A percentile compares a stretch with the other conserved stretches of the same genome.
These are phyloP conservation scores for Wickerhamiella galacta DNA, from an alignment of 805 yeast genomes.

Conservation along the genomic window DNA sequence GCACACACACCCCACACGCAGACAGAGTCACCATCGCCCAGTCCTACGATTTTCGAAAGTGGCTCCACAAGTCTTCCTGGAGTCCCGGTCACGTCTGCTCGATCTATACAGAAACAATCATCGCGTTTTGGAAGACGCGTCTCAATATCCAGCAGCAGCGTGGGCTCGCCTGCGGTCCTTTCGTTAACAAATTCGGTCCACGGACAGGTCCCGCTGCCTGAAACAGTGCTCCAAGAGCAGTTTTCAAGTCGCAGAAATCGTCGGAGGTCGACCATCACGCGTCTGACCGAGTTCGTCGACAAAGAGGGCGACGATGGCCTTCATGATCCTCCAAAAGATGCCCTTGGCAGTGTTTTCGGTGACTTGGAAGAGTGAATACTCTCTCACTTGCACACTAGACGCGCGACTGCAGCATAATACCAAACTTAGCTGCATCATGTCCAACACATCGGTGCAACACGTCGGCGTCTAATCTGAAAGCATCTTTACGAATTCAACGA, in stretches of 20 bases:
- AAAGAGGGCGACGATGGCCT: slow-evolving; percentile 17
- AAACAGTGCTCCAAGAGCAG: slow-evolving; percentile 9
- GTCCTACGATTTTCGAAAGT: not conserved
- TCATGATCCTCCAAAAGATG: slow-evolving; percentile 12
- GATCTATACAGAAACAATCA: slow-evolving; percentile 5
- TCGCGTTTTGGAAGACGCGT: slow-evolving; percentile 1
- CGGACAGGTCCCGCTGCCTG: slow-evolving; percentile 13
- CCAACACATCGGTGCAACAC: no score
- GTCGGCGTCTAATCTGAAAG: no score
- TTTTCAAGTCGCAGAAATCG: slow-evolving; percentile 6
- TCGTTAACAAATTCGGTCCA: not conserved
- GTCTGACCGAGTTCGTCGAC: slow-evolving; percentile 2
- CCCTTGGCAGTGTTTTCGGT: slow-evolving; percentile 21
- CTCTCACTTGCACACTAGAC: no score
- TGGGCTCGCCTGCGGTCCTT: slow-evolving; percentile 5
- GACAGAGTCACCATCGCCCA: slow-evolving; percentile 4
- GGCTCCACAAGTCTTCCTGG: not conserved
- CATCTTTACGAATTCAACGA: no score
- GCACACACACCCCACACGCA: not conserved
- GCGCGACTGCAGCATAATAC: no score
- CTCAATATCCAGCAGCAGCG: slow-evolving; percentile 1
- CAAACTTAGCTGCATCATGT: no score
- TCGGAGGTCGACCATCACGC: slow-evolving; percentile 4
- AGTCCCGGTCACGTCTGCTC: slow-evolving; percentile 7
- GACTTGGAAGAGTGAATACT: slow-evolving; percentile 22